Base-by-base conservation (phyloP, 2,329 filamentous ascomycete genomes). In the Colletotrichum lindemuthianum region DNA sequence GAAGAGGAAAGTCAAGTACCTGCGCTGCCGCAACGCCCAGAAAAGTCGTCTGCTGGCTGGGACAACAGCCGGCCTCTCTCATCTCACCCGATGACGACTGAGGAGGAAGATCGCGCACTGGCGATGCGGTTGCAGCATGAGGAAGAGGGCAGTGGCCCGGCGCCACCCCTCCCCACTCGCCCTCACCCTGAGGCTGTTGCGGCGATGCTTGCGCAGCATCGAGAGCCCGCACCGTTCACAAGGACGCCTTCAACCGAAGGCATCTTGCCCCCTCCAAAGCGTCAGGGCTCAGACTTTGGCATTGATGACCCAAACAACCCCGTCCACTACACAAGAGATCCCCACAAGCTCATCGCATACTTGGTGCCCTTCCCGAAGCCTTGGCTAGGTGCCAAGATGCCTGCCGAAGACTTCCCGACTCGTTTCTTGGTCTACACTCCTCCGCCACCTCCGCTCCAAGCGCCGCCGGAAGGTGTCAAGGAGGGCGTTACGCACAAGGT, bases 281-380 rank as follows among this genome's bases (percentile, higher is more conserved):
- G 61, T 6, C 50, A 51, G 15, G 61, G 51, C 24, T 56, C 57
- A 6, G 57, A 61, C n/a, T 65, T 65, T 15, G 61, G 61, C 57
- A 53, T 36, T 40, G 61, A 65, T 34, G 61, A 65, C 34, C 61
- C 61, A n/a, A 51, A 59, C 34, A 55, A 65, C 57, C 61, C 58
- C 9, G 52, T 65, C 4, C 61, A 65, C 40, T 65, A 65, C 58
- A 13, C 45, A 7, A 57, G 61, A 15, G 61, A 65, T 36, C 61
- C 61, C 11, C 61, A 65, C 34, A 65, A 65, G 51, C 61, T 65
- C 34, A 65, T 65, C 51, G 59, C 61, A 8, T 65, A 65, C 36
- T 58, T 65, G 34, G 61, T 61, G 8, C 61, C 61, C 34, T 65
- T 65, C 40, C 61, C 61, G 4, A 65, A 65, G 58, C 61, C 61